phyloP scores from a whole-genome alignment of 805 yeast species.

The Grigorovia yakushimaensis region DNA sequence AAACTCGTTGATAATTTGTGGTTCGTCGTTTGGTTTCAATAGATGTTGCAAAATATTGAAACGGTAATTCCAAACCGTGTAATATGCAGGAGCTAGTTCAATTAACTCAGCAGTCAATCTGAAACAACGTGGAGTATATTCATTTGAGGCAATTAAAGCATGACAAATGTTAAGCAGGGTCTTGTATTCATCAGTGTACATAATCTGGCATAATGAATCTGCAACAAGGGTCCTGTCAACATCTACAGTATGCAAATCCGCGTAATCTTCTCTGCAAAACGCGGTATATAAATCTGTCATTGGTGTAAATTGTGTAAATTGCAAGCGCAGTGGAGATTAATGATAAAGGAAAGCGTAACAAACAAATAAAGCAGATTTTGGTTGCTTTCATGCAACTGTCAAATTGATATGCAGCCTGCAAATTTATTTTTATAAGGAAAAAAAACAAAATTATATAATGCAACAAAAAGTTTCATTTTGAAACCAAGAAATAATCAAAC shows the following conservation, averaged over 20 bases:
- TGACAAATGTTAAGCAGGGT: slow-evolving; percentile 51
- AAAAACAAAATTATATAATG: neutral
- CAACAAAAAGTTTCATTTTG: neutral
- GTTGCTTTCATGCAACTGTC: no score
- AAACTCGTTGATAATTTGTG: slow-evolving; percentile 40
- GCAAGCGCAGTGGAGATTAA: no score
- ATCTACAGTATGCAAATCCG: slow-evolving; percentile 29
- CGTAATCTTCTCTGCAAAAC: slow-evolving; percentile 3
- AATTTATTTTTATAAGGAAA: neutral
- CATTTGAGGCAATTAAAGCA: slow-evolving; percentile 48
- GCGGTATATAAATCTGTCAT: slow-evolving; percentile 1
- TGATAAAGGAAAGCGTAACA: no score
- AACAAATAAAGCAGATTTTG: no score
- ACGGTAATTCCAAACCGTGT: slow-evolving; percentile 78
- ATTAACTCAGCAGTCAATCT: slow-evolving; percentile 57
- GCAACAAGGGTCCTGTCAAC: slow-evolving; percentile 37
- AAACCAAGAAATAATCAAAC: neutral
- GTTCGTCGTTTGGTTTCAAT: slow-evolving; percentile 17
- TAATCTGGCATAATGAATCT: slow-evolving; percentile 46
- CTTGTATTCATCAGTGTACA: slow-evolving; percentile 66
- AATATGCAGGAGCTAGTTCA: slow-evolving; percentile 73
- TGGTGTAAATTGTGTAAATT: neutral
- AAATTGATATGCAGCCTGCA: no score
- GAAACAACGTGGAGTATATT: slow-evolving; percentile 62
- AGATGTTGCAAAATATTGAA: slow-evolving; percentile 40